Evolutionary conservation across 192 early-diverging fungal genomes (phyloP).

Genomic region (Coemansia sp.): DNA sequence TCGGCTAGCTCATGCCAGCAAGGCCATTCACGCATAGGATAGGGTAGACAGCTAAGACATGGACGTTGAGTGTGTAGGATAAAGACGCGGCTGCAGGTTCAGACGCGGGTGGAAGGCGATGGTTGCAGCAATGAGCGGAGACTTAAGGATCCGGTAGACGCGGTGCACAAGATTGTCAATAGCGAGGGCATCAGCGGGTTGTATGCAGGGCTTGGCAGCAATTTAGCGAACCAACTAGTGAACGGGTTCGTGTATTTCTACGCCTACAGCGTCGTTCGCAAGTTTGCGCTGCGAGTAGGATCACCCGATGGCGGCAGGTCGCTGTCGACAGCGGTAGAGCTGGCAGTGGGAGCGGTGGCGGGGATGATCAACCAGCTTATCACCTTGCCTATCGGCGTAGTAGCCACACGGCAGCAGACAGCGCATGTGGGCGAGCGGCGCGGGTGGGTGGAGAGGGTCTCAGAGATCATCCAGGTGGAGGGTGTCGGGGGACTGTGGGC

Average conservation of each 20-base stretch:
- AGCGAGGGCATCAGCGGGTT: constrained; percentile 83
- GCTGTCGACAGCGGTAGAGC: constrained; percentile 82
- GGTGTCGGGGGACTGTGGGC: constrained; percentile 84
- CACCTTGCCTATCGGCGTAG: constrained; percentile 90
- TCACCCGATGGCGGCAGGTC: constrained; percentile 35
- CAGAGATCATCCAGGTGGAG: constrained; percentile 72
- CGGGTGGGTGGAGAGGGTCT: constrained; percentile 63
- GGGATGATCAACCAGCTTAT: constrained; percentile 85
- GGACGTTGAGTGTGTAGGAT: constrained; percentile 52
- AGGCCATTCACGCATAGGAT: not conserved
- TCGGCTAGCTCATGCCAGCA: not conserved
- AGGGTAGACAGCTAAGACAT: not conserved
- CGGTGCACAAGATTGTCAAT: constrained; percentile 77
- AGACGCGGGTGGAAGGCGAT: constrained; percentile 57
- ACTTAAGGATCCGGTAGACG: constrained; percentile 70
- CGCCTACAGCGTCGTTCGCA: constrained; percentile 73
- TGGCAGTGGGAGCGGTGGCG: constrained; percentile 84
- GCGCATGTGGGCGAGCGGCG: constrained; percentile 59
- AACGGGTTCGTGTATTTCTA: constrained; percentile 88
- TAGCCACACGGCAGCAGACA: constrained; percentile 95
- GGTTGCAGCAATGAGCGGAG: constrained; percentile 24
- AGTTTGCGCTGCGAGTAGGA: constrained; percentile 27
- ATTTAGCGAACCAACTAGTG: constrained; percentile 72
- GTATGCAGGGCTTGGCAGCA: constrained; percentile 83
- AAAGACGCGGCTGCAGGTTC: constrained; percentile 97